A percentile compares a stretch with the other conserved stretches of the same genome.
phyloP scores from a whole-genome alignment of 2,329 filamentous ascomycete genomes.

The Pseudopithomyces chartarum region DNA sequence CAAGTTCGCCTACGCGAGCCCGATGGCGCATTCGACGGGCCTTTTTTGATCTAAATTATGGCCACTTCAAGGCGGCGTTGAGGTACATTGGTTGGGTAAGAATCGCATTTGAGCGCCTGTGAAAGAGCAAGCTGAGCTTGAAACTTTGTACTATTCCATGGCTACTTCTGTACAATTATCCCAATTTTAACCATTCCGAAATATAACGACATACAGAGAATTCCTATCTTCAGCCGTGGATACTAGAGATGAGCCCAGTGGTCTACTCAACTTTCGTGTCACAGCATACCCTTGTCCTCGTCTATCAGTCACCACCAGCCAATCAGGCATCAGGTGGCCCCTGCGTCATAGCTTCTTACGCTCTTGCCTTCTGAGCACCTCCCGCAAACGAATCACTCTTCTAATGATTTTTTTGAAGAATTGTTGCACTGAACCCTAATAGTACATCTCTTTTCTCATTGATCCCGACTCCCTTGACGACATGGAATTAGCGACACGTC shows the following conservation, averaged over 20 bases:
- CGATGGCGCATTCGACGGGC: slow-evolving; percentile 52
- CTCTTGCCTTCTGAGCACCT: not conserved
- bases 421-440: not conserved
- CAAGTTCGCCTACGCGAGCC: slow-evolving; percentile 48
- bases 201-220: not conserved
- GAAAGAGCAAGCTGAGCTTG: slow-evolving; percentile 2
- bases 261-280: not conserved
- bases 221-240: not conserved
- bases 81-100: not conserved
- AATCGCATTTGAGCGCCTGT: slow-evolving; percentile 1
- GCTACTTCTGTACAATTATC: not conserved
- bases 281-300: not conserved
- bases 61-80: slow-evolving; percentile 1
- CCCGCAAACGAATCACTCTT: not conserved
- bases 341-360: slow-evolving; percentile 20
- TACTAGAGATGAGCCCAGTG: too few relatives aligned
- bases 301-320: slow-evolving; percentile 7
- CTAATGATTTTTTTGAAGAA: not conserved
- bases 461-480: not conserved
- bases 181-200: not conserved
- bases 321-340: slow-evolving; percentile 20
- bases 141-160: not conserved
- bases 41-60: slow-evolving; percentile 45
- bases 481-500: slow-evolving; percentile 34
- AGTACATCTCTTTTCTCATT: too few relatives aligned